Evolutionary conservation across 495 filamentous ascomycete genomes (phyloP).

Genomic region (Neurospora sp.): DNA sequence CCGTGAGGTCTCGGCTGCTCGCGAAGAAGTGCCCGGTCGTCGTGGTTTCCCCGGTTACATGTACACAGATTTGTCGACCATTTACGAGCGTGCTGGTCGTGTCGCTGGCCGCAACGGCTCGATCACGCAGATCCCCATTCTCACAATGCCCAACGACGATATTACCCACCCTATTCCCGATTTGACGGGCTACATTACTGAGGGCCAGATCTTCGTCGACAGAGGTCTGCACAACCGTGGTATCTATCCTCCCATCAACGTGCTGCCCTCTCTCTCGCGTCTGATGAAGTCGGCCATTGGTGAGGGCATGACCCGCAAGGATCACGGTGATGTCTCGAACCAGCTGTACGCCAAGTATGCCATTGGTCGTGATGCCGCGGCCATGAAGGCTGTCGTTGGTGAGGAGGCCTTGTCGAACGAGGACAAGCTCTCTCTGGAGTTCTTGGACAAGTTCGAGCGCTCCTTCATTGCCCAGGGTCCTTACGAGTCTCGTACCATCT

Average conservation of each 20-base stretch:
- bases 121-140: constrained; percentile 97
- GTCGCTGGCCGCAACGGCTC: constrained; percentile 95
- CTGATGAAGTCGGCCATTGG: constrained; percentile 99
- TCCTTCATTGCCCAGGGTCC: constrained; percentile 85
- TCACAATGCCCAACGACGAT: constrained; percentile 99
- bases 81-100: constrained; percentile 98
- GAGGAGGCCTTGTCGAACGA: constrained; percentile 92
- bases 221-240: constrained; percentile 92
- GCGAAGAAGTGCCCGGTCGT: constrained; percentile 98
- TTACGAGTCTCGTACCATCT: constrained; percentile 84
- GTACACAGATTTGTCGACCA: constrained; percentile 99
- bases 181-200: constrained; percentile 97
- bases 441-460: constrained; percentile 95
- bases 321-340: constrained; percentile 97
- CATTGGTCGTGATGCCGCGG: constrained; percentile 93
- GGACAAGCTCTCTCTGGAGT: constrained; percentile 96
- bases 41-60: constrained; percentile 99
- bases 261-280: constrained; percentile 94
- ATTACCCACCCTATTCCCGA: constrained; percentile 99
- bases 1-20: constrained; percentile 92
- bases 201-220: constrained; percentile 97
- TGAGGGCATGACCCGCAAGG: constrained; percentile 86
- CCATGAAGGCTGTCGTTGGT: constrained; percentile 99
- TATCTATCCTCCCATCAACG: constrained; percentile 98
- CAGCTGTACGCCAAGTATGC: constrained; percentile 99